Base-by-base conservation (phyloP, 202 grass and related monocot species). In the Dendrocalamus latiflorus region DNA sequence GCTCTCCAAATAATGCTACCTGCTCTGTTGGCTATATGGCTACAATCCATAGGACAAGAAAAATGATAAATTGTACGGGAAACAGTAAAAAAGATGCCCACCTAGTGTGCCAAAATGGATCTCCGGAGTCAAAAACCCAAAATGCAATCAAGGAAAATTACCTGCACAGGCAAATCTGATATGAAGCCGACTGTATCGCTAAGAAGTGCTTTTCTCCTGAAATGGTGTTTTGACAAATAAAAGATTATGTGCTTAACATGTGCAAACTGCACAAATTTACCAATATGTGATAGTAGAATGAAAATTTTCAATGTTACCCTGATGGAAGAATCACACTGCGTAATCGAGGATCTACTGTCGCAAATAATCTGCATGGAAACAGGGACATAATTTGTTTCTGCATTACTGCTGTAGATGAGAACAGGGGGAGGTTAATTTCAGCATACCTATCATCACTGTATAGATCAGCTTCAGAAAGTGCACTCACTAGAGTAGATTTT, bases 121-220 rank as follows among this genome's bases (percentile, higher is more conserved):
- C 64, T 41, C 36, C 83, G 30, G 33, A 39, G 33, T 76, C 15
- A 58, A 86, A 68, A 77, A 55, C 20, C 9, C 47, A 49, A 49
- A 49, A 49, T 53, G 18, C 21, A 78, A 76, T 61, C 50, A 41
- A 89, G 41, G 70, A 70, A 76, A 68, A 53, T 76, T 90, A 95
- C 95, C 92, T 98, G 95, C 47, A 93, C 63, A 90, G 95, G 95
- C 76, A 98, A 91, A 90, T 98, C 92, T 82, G 90, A 95, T 71
- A 98, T 98, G 82, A 98, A 98, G 43, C 95, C 92, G 83, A 98
- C 92, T 4, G 92, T 98, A 80, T 98, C 92, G 16, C 92, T 95
- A 82, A 98, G 85, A 89, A 98, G 88, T n/a, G n/a, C n/a, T n/a
- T n/a, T n/a, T n/a, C n/a, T n/a, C n/a, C n/a, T n/a, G n/a, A n/a